Conservation (phyloP, 2,329 filamentous ascomycete genomes). For the Penicillium janthinellum region DNA sequence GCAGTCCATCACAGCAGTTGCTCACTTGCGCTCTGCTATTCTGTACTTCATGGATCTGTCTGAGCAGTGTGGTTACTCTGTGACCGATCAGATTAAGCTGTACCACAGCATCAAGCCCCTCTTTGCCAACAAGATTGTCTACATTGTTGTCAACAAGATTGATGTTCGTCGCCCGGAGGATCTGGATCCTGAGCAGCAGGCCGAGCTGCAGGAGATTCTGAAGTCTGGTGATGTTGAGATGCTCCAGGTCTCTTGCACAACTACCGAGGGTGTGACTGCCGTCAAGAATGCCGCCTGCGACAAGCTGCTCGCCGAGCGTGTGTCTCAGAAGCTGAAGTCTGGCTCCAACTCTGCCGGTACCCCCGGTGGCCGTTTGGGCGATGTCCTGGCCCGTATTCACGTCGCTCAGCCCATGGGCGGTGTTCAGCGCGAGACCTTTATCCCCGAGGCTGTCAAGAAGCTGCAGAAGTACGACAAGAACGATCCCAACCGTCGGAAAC, state of each 20-base stretch:
- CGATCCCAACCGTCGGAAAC: conserved; percentile 76
- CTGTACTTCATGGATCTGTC: conserved; percentile 98
- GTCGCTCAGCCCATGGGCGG: conserved; percentile 92
- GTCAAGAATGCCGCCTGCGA: conserved; percentile 96
- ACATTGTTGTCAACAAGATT: conserved; percentile 97
- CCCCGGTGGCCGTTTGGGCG: conserved; percentile 78
- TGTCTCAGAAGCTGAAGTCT: conserved; percentile 90
- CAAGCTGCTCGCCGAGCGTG: conserved; percentile 85
- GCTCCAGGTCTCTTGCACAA: conserved; percentile 91
- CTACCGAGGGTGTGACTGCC: conserved; percentile 87
- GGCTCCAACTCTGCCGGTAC: conserved; percentile 78
- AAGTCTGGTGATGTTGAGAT: conserved; percentile 90
- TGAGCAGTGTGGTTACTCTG: conserved; percentile 94
- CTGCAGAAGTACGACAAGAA: conserved; percentile 87
- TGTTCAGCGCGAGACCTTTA: conserved; percentile 75
- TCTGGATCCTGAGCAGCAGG: conserved; percentile 74
- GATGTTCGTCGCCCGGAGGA: conserved; percentile 88
- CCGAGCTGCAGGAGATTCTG: conserved; percentile 74
- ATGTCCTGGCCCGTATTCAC: conserved; percentile 92
- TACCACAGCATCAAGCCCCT: conserved; percentile 97
- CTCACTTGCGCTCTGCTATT: conserved; percentile 91
- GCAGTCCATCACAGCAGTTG: conserved; percentile 97
- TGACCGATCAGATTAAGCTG: conserved; percentile 87
- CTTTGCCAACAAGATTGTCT: conserved; percentile 96
- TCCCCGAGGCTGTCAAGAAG: conserved; percentile 80